Conservation (phyloP, 176 grass and related monocot species). For the Dendrocalamus sinicus region DNA sequence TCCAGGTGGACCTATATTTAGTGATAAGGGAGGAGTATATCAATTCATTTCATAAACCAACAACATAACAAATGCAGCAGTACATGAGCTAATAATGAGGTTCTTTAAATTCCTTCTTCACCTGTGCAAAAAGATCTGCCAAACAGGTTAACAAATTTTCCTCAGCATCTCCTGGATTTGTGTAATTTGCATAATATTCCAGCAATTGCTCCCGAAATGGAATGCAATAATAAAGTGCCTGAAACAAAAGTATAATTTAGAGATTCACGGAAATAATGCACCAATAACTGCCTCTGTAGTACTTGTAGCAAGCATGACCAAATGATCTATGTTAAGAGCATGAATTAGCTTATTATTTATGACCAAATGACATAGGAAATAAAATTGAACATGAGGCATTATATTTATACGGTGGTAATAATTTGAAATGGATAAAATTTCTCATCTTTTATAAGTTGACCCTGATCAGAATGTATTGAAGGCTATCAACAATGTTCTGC, state of each 20-base stretch:
- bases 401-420: neutral
- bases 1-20: neutral
- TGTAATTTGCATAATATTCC: slow-evolving; percentile 76
- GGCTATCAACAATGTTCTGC: neutral
- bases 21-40: neutral
- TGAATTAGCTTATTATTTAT: neutral
- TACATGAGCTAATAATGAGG: slow-evolving; percentile 16
- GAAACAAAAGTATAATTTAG: slow-evolving; percentile 40
- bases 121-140: slow-evolving; percentile 96
- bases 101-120: slow-evolving; percentile 33
- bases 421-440: slow-evolving; percentile 19
- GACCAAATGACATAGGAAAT: neutral
- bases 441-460: neutral
- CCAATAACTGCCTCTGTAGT: neutral
- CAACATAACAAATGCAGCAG: slow-evolving; percentile 25
- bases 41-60: slow-evolving; percentile 24
- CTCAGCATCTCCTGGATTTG: slow-evolving; percentile 61
- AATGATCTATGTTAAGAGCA: slow-evolving; percentile 3
- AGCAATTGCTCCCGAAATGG: slow-evolving; percentile 86
- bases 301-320: slow-evolving; percentile 32
- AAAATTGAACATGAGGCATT: slow-evolving; percentile 21
- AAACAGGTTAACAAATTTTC: slow-evolving; percentile 88
- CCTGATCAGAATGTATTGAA: neutral
- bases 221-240: slow-evolving; percentile 91
- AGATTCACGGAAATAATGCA: neutral